phyloP scores from a whole-genome alignment of 177 flowering plant species.

The Telopea speciosissima region DNA sequence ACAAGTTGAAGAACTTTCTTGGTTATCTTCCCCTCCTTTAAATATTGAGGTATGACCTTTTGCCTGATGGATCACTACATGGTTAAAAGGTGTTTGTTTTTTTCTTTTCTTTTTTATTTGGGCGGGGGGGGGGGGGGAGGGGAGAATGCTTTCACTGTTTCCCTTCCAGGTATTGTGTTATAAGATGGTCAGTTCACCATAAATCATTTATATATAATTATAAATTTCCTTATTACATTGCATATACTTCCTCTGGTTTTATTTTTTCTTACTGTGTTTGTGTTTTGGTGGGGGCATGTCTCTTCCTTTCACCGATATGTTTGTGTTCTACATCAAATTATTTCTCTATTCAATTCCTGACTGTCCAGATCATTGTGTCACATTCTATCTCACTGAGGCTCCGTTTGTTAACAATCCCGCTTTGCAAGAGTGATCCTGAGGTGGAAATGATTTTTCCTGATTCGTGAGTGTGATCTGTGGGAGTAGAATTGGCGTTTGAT shows the following conservation, averaged over 20 bases:
- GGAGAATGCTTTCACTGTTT: background rate
- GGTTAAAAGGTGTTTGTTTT: background rate
- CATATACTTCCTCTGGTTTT: background rate
- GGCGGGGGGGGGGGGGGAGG: no score
- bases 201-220: background rate
- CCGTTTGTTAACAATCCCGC: no score
- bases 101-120: background rate
- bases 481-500: no score
- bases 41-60: slow-evolving; percentile 32
- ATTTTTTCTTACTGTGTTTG: background rate
- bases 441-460: no score
- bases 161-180: background rate
- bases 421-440: no score
- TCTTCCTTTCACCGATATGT: background rate
- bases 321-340: background rate
- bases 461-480: no score
- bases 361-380: background rate
- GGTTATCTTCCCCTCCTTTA: slow-evolving; percentile 55
- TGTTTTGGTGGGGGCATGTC: background rate
- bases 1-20: slow-evolving; percentile 50
- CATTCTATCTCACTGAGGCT: background rate
- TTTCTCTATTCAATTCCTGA: background rate
- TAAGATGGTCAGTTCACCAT: background rate
- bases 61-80: background rate
- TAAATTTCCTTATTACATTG: no score